Conservation (phyloP, 768 basidiomycete species). For the Trametes cubensis region DNA sequence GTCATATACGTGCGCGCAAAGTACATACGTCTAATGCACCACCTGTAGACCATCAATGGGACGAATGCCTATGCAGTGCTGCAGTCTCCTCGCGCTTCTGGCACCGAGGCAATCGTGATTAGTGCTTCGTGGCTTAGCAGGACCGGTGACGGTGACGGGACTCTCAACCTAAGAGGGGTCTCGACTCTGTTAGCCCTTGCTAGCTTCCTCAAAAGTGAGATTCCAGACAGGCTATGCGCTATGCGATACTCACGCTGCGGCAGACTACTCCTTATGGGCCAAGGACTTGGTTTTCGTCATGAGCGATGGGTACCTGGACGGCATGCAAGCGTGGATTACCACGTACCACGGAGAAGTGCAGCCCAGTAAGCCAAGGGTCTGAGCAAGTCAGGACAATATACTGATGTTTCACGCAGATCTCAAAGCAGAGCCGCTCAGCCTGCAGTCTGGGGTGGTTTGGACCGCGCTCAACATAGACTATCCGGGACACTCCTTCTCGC, state of each 20-base stretch:
- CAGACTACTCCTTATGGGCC: conserved; percentile 90
- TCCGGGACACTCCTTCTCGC: conserved; percentile 94
- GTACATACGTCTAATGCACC: not conserved
- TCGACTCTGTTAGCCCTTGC: conserved; percentile 87
- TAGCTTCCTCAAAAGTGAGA: conserved; percentile 75
- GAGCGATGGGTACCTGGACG: conserved; percentile 86
- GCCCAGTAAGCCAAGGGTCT: conserved; percentile 50
- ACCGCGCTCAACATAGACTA: conserved; percentile 94
- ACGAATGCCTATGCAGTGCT: conserved; percentile 83
- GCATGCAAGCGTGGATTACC: conserved; percentile 90
- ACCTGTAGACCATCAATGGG: conserved; percentile 55
- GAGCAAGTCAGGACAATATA: not conserved
- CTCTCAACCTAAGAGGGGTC: conserved; percentile 82
- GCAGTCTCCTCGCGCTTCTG: conserved; percentile 87
- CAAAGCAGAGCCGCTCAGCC: conserved; percentile 57
- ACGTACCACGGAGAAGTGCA: conserved; percentile 76
- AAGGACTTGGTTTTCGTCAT: conserved; percentile 92
- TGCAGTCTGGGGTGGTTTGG: conserved; percentile 91
- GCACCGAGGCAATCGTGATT: conserved; percentile 89
- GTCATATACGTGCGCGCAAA: not conserved
- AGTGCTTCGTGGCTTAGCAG: conserved; percentile 88
- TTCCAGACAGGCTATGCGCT: not conserved
- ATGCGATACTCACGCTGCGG: not conserved
- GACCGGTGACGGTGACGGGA: conserved; percentile 55
- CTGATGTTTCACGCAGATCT: conserved; percentile 51